These are phyloP conservation scores for Allium cepa DNA, from an alignment of 106 monocot genomes.

Conservation along the genomic window DNA sequence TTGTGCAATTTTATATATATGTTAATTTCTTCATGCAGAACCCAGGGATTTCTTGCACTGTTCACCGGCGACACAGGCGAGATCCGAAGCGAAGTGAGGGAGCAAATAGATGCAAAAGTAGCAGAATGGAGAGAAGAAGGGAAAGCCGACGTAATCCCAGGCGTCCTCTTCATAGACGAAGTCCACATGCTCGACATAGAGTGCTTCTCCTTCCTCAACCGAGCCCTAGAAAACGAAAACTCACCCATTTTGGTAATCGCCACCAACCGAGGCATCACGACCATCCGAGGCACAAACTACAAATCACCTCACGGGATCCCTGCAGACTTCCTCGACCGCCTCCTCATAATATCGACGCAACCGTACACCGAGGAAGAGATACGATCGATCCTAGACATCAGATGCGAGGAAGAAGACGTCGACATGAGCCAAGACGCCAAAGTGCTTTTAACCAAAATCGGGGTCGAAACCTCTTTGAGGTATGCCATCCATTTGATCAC, in stretches of 20 bases:
- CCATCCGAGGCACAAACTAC: conserved; percentile 86
- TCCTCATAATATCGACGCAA: conserved; percentile 82
- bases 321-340: conserved; percentile 81
- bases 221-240: conserved; percentile 85
- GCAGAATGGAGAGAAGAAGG: conserved; percentile 96
- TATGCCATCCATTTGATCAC: conserved; percentile 87
- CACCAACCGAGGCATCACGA: conserved; percentile 84
- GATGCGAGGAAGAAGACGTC: conserved; percentile 93
- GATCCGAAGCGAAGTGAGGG: conserved; percentile 84
- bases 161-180: conserved; percentile 96
- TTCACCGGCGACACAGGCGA: conserved; percentile 98
- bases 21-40: conserved; percentile 25
- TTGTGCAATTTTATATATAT: not conserved
- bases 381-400: conserved; percentile 70
- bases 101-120: conserved; percentile 91
- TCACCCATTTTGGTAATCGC: conserved; percentile 85
- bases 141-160: conserved; percentile 87
- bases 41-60: conserved; percentile 92
- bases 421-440: conserved; percentile 81
- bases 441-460: conserved; percentile 74
- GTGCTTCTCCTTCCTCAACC: conserved; percentile 97
- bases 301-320: conserved; percentile 90
- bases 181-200: conserved; percentile 99
- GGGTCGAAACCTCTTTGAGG: conserved; percentile 74
- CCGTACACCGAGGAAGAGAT: conserved; percentile 84